Percentiles rank a stretch among this genome's conserved stretches.
Conservation (phyloP, 2,329 filamentous ascomycete genomes). For the Aaosphaeria pasadenensis region DNA sequence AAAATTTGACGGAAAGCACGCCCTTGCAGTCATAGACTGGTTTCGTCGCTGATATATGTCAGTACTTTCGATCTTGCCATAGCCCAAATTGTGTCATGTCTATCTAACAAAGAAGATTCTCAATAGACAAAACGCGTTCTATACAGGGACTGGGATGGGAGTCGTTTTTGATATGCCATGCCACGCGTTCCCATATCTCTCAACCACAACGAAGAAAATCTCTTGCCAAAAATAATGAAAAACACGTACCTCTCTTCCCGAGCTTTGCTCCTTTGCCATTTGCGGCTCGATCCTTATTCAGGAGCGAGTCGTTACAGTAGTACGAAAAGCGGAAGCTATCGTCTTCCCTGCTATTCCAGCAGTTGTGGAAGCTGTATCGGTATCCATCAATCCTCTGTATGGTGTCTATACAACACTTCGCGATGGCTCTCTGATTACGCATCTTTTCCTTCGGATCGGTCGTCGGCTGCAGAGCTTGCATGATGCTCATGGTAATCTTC, state of each 20-base stretch:
- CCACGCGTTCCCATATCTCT: background rate
- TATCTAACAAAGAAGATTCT: background rate
- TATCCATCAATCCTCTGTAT: conserved; percentile 47
- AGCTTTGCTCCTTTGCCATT: conserved; percentile 41
- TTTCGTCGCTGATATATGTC: conserved; percentile 32
- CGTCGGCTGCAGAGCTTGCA: conserved; percentile 34
- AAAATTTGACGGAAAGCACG: conserved; percentile 48
- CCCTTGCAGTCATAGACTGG: conserved; percentile 50
- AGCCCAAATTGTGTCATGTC: too few relatives aligned
- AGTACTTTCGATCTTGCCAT: background rate
- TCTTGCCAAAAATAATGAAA: too few relatives aligned
- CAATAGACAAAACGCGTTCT: background rate
- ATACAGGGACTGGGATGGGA: background rate
- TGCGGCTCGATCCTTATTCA: conserved; percentile 50
- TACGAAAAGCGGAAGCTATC: conserved; percentile 47
- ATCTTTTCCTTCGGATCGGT: conserved; percentile 39
- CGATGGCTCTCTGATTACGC: conserved; percentile 46
- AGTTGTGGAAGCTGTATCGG: conserved; percentile 50
- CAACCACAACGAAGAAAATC: background rate
- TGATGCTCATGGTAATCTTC: conserved; percentile 31
- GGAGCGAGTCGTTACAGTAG: conserved; percentile 50
- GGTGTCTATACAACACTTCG: conserved; percentile 43
- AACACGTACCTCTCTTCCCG: conserved; percentile 22
- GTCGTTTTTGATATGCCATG: too few relatives aligned
- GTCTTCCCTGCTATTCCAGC: conserved; percentile 47